Base-by-base conservation (phyloP, 176 grass and related monocot species). In the Urochloa ruziziensis region DNA sequence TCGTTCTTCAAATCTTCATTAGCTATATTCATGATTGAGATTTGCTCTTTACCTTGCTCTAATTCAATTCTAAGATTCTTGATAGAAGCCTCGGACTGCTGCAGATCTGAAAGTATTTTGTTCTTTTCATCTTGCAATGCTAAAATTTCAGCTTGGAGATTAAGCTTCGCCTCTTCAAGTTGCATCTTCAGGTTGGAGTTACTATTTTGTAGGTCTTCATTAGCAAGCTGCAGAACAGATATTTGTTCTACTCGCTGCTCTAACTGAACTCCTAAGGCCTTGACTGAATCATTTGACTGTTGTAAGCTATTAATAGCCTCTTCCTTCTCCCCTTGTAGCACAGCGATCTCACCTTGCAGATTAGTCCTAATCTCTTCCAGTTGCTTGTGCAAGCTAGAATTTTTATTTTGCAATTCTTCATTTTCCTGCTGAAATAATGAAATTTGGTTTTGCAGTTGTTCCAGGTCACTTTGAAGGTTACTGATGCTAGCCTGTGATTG, bases 61-160 rank as follows among this genome's bases (percentile, higher is more conserved):
- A 93, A 65, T 51, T 89, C 83, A 79, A 56, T 74, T 88, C 53
- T 75, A 79, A 87, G 65, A 69, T 87, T 88, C 27, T 94, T 83
- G 46, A 90, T 75, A 64, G 29, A 82, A 78, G 32, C 58, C 48
- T 86, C 57, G 1, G 79, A 86, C 48, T 78, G 79, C 37, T 86
- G 73, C 37, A 90, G 64, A 15, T 82, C 86, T 65, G 86, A 82
- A 75, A 86, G 36, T 33, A 33, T 10, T 64, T 90, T 82, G 49
- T 73, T 79, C 64, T 90, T 90, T 59, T 90, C 79, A 15, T 86
- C 73, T 78, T 86, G 36, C 39, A 78, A 53, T 58, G 47, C 56
- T 78, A 42, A 63, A 72, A 86, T 71, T 62, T 90, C 72, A 86
- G 64, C 78, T 70, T 71, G 21, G 47, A 54, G 57, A 77, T 17